phyloP scores from a whole-genome alignment of 2,329 filamentous ascomycete genomes.

The Macrophomina phaseolina region DNA sequence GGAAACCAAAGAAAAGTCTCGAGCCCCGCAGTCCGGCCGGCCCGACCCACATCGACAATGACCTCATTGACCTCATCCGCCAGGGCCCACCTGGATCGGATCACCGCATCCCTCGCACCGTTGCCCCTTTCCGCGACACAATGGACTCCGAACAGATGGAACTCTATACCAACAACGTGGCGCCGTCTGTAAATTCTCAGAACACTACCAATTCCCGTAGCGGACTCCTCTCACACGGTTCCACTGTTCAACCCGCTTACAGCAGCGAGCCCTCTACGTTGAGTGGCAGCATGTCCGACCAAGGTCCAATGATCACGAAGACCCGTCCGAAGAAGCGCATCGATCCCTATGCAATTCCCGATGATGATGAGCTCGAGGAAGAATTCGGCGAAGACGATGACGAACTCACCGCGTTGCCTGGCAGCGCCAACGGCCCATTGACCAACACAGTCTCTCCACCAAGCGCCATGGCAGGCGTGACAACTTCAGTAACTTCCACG shows the following conservation, averaged over 20 bases:
- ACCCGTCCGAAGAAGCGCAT: constrained; percentile 68
- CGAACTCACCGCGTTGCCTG: constrained; percentile 53
- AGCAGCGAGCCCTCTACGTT: constrained; percentile 44
- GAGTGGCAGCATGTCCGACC: constrained; percentile 27
- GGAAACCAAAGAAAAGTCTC: constrained; percentile 35
- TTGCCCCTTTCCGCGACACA: constrained; percentile 83
- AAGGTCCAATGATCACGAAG: constrained; percentile 27
- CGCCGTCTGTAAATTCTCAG: constrained; percentile 43
- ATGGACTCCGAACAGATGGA: constrained; percentile 79
- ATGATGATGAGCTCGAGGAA: constrained; percentile 41
- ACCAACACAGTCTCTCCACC: constrained; percentile 35
- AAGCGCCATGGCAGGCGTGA: constrained; percentile 36
- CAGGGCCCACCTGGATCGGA: constrained; percentile 75
- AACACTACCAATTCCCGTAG: constrained; percentile 73
- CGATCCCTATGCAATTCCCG: constrained; percentile 93
- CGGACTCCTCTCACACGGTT: constrained; percentile 60
- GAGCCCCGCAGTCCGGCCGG: constrained; percentile 71
- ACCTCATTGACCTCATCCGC: constrained; percentile 94
- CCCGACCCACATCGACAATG: constrained; percentile 72
- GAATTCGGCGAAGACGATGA: constrained; percentile 60
- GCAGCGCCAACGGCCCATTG: constrained; percentile 4
- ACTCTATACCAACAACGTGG: constrained; percentile 29
- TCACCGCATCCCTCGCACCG: constrained; percentile 78
- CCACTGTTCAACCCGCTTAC: constrained; percentile 43
- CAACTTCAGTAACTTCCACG: not conserved